Percentiles rank a stretch among this genome's conserved stretches.
Conservation (phyloP, 2,329 filamentous ascomycete genomes). For the Aspergillus tubingensis region DNA sequence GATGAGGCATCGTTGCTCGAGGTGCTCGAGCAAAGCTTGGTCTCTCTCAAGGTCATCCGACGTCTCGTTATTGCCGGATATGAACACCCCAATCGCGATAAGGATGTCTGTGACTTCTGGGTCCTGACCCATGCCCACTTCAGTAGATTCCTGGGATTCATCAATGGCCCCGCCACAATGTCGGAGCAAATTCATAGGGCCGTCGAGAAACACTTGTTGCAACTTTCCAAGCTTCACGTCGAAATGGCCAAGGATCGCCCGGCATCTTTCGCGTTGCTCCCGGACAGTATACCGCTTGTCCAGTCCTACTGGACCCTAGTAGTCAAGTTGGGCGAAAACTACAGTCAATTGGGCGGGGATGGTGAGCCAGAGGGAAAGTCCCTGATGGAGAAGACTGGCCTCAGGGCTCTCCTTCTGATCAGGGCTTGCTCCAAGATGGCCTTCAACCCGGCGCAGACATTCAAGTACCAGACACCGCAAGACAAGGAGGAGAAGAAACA, state of each 20-base stretch:
- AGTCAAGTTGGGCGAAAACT: conserved; percentile 73
- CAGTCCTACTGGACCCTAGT: conserved; percentile 85
- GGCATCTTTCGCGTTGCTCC: conserved; percentile 78
- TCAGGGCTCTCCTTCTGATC: conserved; percentile 81
- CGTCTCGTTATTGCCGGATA: conserved; percentile 79
- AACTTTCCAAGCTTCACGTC: conserved; percentile 88
- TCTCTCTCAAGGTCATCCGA: conserved; percentile 76
- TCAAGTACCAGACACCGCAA: conserved; percentile 76
- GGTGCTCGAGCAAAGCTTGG: conserved; percentile 74
- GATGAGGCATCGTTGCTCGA: conserved; percentile 62
- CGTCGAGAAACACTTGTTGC: conserved; percentile 83
- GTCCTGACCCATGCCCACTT: conserved; percentile 74
- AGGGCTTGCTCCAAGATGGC: conserved; percentile 83
- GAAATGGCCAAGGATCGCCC: conserved; percentile 80
- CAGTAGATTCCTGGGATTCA: conserved; percentile 69
- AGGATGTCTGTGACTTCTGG: conserved; percentile 79
- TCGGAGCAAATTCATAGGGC: conserved; percentile 57
- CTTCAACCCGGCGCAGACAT: conserved; percentile 76
- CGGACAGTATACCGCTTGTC: conserved; percentile 74
- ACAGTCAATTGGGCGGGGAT: conserved; percentile 44
- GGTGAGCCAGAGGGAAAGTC: conserved; percentile 53
- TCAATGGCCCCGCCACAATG: conserved; percentile 60
- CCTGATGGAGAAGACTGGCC: conserved; percentile 73
- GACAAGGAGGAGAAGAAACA: conserved; percentile 74
- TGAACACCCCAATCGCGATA: conserved; percentile 77